These are phyloP conservation scores for Ceratobasidium sp. DNA, from an alignment of 1,284 basidiomycete species.

Conservation along the genomic window DNA sequence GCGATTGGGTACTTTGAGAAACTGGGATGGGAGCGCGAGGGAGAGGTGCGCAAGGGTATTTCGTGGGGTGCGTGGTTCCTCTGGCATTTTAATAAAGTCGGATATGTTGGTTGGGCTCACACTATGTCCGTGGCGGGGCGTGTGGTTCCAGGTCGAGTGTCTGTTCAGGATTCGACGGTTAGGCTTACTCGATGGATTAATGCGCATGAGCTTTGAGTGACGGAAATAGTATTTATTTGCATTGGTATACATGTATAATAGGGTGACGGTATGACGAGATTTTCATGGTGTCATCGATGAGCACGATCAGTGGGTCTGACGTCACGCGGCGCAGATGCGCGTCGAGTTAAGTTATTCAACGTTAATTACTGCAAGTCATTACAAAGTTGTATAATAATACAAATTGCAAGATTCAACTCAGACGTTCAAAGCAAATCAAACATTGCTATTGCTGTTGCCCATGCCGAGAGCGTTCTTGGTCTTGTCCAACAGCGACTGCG, in stretches of 20 bases:
- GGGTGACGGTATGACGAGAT: conserved; percentile 1
- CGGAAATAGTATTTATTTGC: neutral
- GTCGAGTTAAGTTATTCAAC: conserved; percentile 2
- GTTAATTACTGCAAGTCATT: conserved; percentile 3
- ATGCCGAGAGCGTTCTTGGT: conserved; percentile 61
- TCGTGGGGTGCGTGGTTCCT: conserved; percentile 25
- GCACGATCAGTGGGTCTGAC: neutral
- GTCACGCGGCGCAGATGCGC: conserved; percentile 7
- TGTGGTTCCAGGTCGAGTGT: conserved; percentile 6
- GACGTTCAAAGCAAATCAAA: neutral
- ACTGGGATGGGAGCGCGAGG: conserved; percentile 30
- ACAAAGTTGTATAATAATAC: conserved; percentile 32
- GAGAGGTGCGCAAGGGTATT: conserved; percentile 6
- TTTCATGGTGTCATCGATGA: neutral
- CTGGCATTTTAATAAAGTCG: neutral
- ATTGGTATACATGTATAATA: neutral
- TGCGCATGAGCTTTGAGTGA: conserved; percentile 30
- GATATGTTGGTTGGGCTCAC: conserved; percentile 18
- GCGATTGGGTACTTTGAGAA: conserved; percentile 9
- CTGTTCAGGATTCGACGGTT: neutral
- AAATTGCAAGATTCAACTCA: neutral
- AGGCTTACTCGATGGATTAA: conserved; percentile 28
- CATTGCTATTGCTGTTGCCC: conserved; percentile 47
- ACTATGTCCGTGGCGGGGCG: conserved; percentile 3
- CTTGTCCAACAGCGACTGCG: conserved; percentile 57